Base-by-base conservation (phyloP, 306 rosid genomes). In the Comarum palustre region DNA sequence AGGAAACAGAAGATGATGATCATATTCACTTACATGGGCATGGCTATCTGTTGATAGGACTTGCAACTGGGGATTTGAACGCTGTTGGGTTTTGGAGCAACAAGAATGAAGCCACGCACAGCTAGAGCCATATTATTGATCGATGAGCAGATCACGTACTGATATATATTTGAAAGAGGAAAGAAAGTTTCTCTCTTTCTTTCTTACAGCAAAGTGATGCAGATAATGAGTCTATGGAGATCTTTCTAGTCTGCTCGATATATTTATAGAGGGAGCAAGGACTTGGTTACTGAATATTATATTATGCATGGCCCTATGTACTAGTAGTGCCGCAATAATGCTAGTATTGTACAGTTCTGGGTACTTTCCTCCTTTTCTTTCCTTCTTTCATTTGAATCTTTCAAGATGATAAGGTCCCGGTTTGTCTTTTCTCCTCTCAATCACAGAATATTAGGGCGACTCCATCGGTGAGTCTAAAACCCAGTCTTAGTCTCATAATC, bases 271-370 rank as follows among this genome's bases (percentile, higher is more conserved):
- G 62, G 61, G 57, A 55, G 24, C 17, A 3, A 62, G 45, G 25
- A 48, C 10, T 36, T 3, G 8, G 36, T 60, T 42, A 38, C 9
- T 39, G 66, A 71, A 9, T 48, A 70, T 47, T 1, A 22, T 7
- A 69, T 2, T 48, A 36, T 51, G 24, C 45, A 11, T 5, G 39
- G 24, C 39, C 39, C 9, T 67, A 32, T 67, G 36, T 4, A 22
- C 19, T 10, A 71, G 71, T 9, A 71, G 71, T 24, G 22, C 17
- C 50, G 16, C 36, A 70, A 70, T 70, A 51, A 70, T 52, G 74
- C 24, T 54, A 14, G 65, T 17, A 32, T 10, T 46, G 1, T 17
- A 48, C 19, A 31, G 7, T 2, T 48, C 45, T 47, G n/a, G 10
- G 7, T 4, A 3, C 57, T 16, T 14, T 16, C 54, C 42, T 34